A percentile compares a stretch with the other conserved stretches of the same genome.
phyloP scores from a whole-genome alignment of 345 rosid genomes.

The Acer negundo region DNA sequence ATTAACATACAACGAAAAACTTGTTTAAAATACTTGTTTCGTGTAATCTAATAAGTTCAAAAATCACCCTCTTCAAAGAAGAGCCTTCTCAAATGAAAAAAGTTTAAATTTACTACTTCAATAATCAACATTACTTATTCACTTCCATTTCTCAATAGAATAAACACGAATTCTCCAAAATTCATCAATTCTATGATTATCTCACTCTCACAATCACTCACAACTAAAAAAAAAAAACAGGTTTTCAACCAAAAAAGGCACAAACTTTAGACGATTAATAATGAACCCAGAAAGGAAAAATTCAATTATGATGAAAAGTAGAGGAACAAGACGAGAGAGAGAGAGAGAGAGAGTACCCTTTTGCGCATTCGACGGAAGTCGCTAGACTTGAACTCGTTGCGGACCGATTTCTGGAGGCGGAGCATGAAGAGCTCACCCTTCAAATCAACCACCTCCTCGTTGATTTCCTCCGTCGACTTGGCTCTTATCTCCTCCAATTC shows the following conservation, averaged over 20 bases:
- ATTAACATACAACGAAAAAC: not conserved
- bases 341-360: slow-evolving; percentile 47
- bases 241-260: not conserved
- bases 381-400: slow-evolving; percentile 91
- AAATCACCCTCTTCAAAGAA: not conserved
- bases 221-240: not conserved
- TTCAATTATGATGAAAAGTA: not conserved
- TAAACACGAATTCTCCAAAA: not conserved
- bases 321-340: not conserved
- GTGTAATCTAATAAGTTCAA: not conserved
- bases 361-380: slow-evolving; percentile 89
- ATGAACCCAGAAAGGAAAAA: not conserved
- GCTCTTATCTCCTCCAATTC: slow-evolving; percentile 76
- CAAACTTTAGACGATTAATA: not conserved
- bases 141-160: not conserved
- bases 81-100: not conserved
- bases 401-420: slow-evolving; percentile 74
- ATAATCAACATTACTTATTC: not conserved
- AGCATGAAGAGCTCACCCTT: slow-evolving; percentile 98
- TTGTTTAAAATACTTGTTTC: not conserved
- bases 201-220: not conserved
- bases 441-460: slow-evolving; percentile 80
- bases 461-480: slow-evolving; percentile 70
- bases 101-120: not conserved
- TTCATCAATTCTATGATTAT: not conserved